Conservation (phyloP, 345 rosid genomes). For the Isatis tinctoria region DNA sequence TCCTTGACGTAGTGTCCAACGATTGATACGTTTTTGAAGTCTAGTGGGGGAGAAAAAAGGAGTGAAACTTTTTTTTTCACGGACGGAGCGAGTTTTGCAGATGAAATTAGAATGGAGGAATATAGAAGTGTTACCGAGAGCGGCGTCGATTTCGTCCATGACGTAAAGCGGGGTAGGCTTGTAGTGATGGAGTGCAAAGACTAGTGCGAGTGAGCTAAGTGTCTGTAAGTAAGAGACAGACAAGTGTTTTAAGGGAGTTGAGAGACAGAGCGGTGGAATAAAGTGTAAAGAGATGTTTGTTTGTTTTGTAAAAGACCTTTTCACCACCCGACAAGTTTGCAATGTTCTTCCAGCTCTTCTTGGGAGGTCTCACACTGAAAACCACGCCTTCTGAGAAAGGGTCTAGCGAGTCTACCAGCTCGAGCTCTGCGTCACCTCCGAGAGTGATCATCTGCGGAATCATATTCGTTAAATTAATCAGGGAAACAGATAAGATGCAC, state of each 20-base stretch:
- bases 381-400: slow-evolving; percentile 99
- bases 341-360: slow-evolving; percentile 98
- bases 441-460: slow-evolving; percentile 85
- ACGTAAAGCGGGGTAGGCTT: slow-evolving; percentile 98
- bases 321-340: slow-evolving; percentile 97
- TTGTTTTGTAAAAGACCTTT: slow-evolving; percentile 48
- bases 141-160: slow-evolving; percentile 98
- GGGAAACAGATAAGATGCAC: background rate
- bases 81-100: background rate
- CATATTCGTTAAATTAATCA: background rate
- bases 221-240: slow-evolving; percentile 49
- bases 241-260: background rate
- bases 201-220: slow-evolving; percentile 93
- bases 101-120: background rate
- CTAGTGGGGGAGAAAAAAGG: slow-evolving; percentile 36
- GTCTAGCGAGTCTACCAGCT: slow-evolving; percentile 93
- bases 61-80: background rate
- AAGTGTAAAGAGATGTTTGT: background rate
- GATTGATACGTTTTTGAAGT: slow-evolving; percentile 96
- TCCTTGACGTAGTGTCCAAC: slow-evolving; percentile 99
- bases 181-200: slow-evolving; percentile 98
- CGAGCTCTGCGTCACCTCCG: slow-evolving; percentile 98
- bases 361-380: slow-evolving; percentile 97
- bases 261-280: background rate
- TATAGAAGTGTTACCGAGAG: slow-evolving; percentile 57